Percentiles rank a stretch among this genome's conserved stretches.
Evolutionary conservation across 345 rosid species (phyloP).

Genomic region (Hibiscus syriacus): DNA sequence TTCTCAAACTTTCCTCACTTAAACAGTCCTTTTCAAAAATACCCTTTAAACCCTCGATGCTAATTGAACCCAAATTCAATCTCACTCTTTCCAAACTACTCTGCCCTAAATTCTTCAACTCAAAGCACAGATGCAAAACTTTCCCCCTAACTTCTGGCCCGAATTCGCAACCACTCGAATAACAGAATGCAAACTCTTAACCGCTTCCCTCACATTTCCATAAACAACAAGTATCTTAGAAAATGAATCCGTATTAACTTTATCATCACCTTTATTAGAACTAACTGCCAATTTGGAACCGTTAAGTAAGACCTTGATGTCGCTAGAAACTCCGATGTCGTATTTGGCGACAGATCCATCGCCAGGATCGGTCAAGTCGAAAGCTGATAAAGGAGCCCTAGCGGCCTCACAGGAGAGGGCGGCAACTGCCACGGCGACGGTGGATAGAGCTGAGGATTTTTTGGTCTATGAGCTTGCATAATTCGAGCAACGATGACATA

Average conservation of each 20-base stretch:
- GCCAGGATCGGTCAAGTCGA: conserved; percentile 49
- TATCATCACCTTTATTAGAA: conserved; percentile 8
- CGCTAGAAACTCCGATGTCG: too few relatives aligned
- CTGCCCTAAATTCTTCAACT: too few relatives aligned
- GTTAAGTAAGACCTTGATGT: too few relatives aligned
- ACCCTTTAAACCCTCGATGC: too few relatives aligned
- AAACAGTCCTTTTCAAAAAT: conserved; percentile 19
- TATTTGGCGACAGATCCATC: too few relatives aligned
- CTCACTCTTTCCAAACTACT: too few relatives aligned
- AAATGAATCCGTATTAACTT: conserved; percentile 29
- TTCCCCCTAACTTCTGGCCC: conserved; percentile 26
- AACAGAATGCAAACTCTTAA: too few relatives aligned
- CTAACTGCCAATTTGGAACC: conserved; percentile 55
- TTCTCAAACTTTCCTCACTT: conserved; percentile 19
- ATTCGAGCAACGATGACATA: conserved; percentile 31
- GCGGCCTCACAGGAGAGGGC: conserved; percentile 73
- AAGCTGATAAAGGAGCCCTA: conserved; percentile 37
- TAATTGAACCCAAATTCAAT: too few relatives aligned
- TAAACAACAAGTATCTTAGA: conserved; percentile 39
- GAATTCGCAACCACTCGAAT: conserved; percentile 50
- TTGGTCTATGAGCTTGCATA: conserved; percentile 54
- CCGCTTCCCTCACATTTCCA: too few relatives aligned
- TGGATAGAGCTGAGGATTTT: too few relatives aligned
- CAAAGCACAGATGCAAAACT: conserved; percentile 31
- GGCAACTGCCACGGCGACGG: conserved; percentile 52